Conservation (phyloP, 2,329 filamentous ascomycete genomes). For the Botrytis fragariae region DNA sequence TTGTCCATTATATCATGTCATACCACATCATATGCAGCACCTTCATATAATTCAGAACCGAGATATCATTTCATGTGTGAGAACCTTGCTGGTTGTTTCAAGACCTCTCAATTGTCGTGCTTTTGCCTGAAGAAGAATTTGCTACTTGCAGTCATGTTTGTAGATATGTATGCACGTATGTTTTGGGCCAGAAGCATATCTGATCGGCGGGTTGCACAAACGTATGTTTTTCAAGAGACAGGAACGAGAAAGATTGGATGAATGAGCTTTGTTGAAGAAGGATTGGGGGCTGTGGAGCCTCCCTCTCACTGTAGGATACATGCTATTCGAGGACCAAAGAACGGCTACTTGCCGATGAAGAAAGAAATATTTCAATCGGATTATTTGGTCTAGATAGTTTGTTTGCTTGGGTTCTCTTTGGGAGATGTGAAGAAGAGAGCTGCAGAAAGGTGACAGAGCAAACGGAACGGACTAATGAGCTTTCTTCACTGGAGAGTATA, state of each 20-base stretch:
- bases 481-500: not conserved
- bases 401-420: not conserved
- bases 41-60: too few relatives aligned
- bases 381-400: not conserved
- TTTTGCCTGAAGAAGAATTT: not conserved
- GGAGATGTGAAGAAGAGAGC: too few relatives aligned
- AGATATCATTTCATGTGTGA: not conserved
- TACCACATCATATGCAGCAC: not conserved
- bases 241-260: not conserved
- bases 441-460: not conserved
- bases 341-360: slow-evolving; percentile 14
- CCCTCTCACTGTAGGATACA: not conserved
- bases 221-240: not conserved
- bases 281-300: not conserved
- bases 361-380: not conserved
- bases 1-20: not conserved
- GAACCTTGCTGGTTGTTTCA: not conserved
- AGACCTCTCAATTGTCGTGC: not conserved
- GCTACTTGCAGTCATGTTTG: not conserved
- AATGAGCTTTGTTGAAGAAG: not conserved
- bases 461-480: not conserved
- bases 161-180: not conserved
- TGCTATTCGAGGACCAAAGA: not conserved
- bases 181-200: not conserved
- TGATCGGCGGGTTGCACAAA: slow-evolving; percentile 3